A percentile compares a stretch with the other conserved stretches of the same genome.
Evolutionary conservation across 306 rosid genomes (phyloP).

Genomic region (Corylus heterophylla): DNA sequence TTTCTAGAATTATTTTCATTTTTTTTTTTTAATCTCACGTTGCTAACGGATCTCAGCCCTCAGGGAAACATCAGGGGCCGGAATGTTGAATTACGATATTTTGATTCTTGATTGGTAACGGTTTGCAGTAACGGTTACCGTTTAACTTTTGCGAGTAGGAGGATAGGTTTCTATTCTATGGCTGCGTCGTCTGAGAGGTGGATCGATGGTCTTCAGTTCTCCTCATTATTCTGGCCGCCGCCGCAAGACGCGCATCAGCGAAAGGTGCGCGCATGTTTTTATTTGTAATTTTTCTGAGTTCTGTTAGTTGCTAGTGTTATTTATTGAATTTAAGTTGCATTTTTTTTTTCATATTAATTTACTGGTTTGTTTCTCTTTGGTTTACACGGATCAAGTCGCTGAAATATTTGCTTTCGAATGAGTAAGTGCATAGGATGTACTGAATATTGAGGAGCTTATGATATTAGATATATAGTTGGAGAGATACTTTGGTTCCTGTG

Average conservation of each 20-base stretch:
- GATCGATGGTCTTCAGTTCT: conserved; percentile 69
- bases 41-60: background rate
- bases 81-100: conserved; percentile 57
- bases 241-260: conserved; percentile 67
- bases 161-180: conserved; percentile 44
- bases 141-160: background rate
- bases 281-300: background rate
- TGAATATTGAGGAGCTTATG: background rate
- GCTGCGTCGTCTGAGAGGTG: conserved; percentile 66
- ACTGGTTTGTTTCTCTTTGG: background rate
- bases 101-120: conserved; percentile 61
- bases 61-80: conserved; percentile 7
- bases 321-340: background rate
- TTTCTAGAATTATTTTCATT: too few relatives aligned
- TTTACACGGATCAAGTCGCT: background rate
- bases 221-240: conserved; percentile 90
- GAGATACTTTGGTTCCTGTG: background rate
- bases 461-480: background rate
- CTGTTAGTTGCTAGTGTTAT: background rate
- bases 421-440: background rate
- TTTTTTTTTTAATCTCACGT: background rate
- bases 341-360: background rate
- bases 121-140: conserved; percentile 24
- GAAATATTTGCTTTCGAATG: background rate
- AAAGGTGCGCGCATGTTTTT: conserved; percentile 42